Evolutionary conservation across 805 yeast genomes (phyloP).

Genomic region (Tetrapisispora namnaoensis): DNA sequence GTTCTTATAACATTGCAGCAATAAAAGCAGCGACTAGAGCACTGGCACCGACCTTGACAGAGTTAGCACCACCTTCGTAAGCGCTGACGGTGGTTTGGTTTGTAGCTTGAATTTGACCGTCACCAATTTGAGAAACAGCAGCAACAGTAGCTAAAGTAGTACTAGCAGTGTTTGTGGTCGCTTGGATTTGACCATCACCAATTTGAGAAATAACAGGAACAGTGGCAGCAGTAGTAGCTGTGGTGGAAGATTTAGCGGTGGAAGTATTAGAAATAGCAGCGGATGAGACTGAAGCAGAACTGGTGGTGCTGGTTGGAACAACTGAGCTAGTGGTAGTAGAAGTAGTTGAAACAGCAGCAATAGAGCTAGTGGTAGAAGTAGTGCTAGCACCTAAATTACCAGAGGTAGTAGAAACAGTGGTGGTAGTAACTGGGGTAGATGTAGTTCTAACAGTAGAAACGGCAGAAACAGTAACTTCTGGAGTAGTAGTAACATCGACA

Average conservation of each 20-base stretch:
- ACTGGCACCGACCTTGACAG: slow-evolving; percentile 1
- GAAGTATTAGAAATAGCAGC: neutral
- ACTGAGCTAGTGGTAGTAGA: neutral
- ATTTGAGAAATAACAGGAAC: slow-evolving; percentile 1
- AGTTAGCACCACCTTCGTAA: slow-evolving; percentile 3
- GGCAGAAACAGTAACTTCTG: slow-evolving; percentile 38
- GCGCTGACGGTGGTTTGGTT: neutral
- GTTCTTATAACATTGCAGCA: slow-evolving; percentile 2
- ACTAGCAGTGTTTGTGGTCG: neutral
- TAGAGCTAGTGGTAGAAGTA: neutral
- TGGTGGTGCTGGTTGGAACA: neutral
- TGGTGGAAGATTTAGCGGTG: neutral
- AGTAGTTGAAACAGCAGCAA: neutral
- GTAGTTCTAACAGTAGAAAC: slow-evolving; percentile 35
- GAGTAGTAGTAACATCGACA: slow-evolving; percentile 43
- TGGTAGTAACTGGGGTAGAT: slow-evolving; percentile 32
- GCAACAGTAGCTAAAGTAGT: neutral
- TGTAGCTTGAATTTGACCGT: neutral
- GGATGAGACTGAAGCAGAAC: neutral
- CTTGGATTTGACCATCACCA: slow-evolving; percentile 1
- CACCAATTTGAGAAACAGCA: neutral
- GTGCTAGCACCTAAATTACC: neutral
- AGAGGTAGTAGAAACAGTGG: slow-evolving; percentile 12
- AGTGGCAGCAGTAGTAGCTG: neutral
- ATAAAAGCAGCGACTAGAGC: slow-evolving; percentile 1